phyloP scores from a whole-genome alignment of 1,284 basidiomycete species.

The Cutaneotrichosporon mucoides region DNA sequence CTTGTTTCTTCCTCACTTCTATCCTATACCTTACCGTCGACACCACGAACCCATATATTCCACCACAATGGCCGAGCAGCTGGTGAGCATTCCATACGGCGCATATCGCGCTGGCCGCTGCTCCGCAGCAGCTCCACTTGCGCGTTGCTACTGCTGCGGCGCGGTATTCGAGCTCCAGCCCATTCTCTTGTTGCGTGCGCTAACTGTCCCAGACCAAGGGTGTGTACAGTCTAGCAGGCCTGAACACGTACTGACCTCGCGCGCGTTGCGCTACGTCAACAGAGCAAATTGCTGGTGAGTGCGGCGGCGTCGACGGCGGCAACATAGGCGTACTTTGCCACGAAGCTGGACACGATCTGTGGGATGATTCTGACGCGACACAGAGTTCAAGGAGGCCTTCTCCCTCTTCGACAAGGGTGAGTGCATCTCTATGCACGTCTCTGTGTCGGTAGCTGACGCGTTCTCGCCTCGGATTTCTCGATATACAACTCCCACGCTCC shows the following conservation, averaged over 20 bases:
- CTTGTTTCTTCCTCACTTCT: neutral
- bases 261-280: conserved; percentile 2
- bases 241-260: conserved; percentile 7
- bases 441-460: too few relatives aligned
- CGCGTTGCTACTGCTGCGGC: too few relatives aligned
- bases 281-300: conserved; percentile 56
- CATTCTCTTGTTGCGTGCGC: neutral
- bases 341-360: too few relatives aligned
- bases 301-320: too few relatives aligned
- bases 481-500: too few relatives aligned
- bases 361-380: conserved; percentile 39
- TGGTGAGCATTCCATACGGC: conserved; percentile 53
- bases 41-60: conserved; percentile 1
- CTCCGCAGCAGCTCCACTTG: too few relatives aligned
- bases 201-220: conserved; percentile 59
- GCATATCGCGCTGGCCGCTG: too few relatives aligned
- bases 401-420: conserved; percentile 87
- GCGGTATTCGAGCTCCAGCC: too few relatives aligned
- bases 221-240: conserved; percentile 43
- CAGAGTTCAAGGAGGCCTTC: conserved; percentile 79
- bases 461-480: too few relatives aligned
- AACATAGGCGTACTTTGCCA: too few relatives aligned
- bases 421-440: conserved; percentile 18
- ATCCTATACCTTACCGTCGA: neutral
- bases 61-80: conserved; percentile 61